Evolutionary conservation across 352 stramenopile species (phyloP).

Genomic region (Phytophthora brassicae): DNA sequence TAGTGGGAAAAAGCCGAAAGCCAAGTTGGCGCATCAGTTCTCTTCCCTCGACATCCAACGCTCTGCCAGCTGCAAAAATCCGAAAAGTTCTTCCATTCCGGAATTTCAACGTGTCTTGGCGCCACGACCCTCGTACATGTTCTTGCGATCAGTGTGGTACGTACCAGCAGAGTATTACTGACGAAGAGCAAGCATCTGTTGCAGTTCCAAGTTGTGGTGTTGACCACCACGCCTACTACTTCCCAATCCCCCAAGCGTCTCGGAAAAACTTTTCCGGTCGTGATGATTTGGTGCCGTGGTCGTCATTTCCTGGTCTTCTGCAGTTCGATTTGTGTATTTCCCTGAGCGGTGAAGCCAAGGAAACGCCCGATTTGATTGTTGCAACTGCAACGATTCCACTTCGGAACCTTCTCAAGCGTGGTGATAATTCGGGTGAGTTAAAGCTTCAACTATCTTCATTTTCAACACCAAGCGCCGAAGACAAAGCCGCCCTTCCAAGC

Average conservation of each 20-base stretch:
- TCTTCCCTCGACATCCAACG: constrained; percentile 7
- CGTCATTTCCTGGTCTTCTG: constrained; percentile 67
- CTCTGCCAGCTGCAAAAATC: constrained; percentile 45
- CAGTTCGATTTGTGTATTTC: constrained; percentile 79
- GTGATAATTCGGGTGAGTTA: constrained; percentile 38
- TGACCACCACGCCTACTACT: constrained; percentile 85
- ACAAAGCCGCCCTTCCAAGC: constrained; percentile 7
- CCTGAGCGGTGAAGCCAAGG: constrained; percentile 66
- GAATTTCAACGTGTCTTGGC: constrained; percentile 84
- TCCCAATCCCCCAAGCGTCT: constrained; percentile 73
- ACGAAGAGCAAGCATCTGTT: constrained; percentile 2
- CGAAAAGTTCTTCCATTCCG: constrained; percentile 67
- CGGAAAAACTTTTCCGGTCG: constrained; percentile 79
- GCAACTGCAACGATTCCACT: constrained; percentile 57
- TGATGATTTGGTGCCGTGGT: constrained; percentile 77
- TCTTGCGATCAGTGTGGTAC: constrained; percentile 51
- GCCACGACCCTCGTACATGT: constrained; percentile 50
- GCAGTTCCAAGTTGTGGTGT: constrained; percentile 42
- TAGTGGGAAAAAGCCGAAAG: constrained; percentile 57
- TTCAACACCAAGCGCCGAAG: constrained; percentile 11
- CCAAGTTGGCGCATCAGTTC: constrained; percentile 56
- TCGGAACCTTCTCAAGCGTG: constrained; percentile 36
- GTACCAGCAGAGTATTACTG: constrained; percentile 25
- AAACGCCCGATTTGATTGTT: constrained; percentile 65
- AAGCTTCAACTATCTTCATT: constrained; percentile 41